Conservation (phyloP, 2,329 filamentous ascomycete species). For the Clonostachys rosea region DNA sequence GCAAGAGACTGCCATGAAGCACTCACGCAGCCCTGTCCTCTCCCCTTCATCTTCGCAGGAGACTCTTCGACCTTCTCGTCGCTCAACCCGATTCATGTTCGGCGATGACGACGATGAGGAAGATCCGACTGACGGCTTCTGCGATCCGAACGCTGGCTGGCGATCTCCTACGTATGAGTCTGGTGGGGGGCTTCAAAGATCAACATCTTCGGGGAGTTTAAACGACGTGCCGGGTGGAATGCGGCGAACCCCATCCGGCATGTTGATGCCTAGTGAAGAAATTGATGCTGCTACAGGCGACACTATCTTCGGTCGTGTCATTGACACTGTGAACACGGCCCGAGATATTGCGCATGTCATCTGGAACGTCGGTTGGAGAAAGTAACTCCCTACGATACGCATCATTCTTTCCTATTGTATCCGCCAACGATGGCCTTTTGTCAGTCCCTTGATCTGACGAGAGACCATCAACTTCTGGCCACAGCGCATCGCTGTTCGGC, state of each 20-base stretch:
- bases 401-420: no score
- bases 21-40: conserved; percentile 44
- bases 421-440: no score
- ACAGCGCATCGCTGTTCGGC: no score
- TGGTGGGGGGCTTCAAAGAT: conserved; percentile 33
- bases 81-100: conserved; percentile 59
- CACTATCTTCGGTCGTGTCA: conserved; percentile 71
- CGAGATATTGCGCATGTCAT: conserved; percentile 68
- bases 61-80: conserved; percentile 68
- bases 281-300: conserved; percentile 56
- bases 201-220: conserved; percentile 43
- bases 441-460: no score
- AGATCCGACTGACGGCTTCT: conserved; percentile 31
- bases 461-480: no score
- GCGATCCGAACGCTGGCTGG: conserved; percentile 22
- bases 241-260: conserved; percentile 76
- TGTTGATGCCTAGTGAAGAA: conserved; percentile 87
- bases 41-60: conserved; percentile 80
- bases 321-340: conserved; percentile 74
- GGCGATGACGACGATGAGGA: conserved; percentile 57
- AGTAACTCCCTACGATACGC: conserved; percentile 17
- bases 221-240: conserved; percentile 55
- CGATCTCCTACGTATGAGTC: conserved; percentile 16
- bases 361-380: conserved; percentile 66
- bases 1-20: conserved; percentile 57